Evolutionary conservation across 805 yeast genomes (phyloP), one percentile per base, ranked within the genome.

Genomic region (Ogataea angusta): DNA sequence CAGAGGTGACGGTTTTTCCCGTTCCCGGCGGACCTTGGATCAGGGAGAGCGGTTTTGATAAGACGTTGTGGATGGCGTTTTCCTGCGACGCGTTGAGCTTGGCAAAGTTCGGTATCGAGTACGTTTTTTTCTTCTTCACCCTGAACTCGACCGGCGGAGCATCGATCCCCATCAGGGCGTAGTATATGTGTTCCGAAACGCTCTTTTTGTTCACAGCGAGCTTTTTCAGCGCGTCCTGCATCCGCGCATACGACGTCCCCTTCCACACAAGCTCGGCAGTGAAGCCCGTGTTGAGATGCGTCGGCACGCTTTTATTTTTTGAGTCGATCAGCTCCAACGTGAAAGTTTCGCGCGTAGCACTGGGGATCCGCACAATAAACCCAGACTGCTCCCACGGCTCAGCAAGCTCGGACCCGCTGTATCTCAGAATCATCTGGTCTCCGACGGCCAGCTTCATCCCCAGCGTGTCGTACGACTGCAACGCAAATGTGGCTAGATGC

Each of bases 21-120:
- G 97, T 90, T 48, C 95, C 95, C 3, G 97, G 97, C 8, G 97
- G 97, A 13, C 97, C 97, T 61, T 90, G 96, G 47, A 88, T 87
- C 49, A 88, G 70, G 5, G 93, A 76, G 31, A 89, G 67, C 2
- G 95, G 95, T 49, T 78, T 70, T 52, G 74, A 75, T 43, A 88
- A 61, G 0, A 82, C 95, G 9, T 72, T 63, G 38, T 73, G 69
- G 18, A 90, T 88, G 0, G 97, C 96, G 53, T 75, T 76, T 2
- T 75, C 73, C 61, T 90, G 97, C 2, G 96, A 86, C 6, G 68
- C 70, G 59, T 90, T 90, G 49, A 90, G 69, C 38, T 76, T 76
- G 0, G 87, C 76, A 45, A 84, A 69, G n/a, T 78, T 76, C 0
- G 84, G 81, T 32, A 81, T 76, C 1, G 87, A 76, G 33, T 84